These are phyloP conservation scores for Leptographium lundbergii DNA, from an alignment of 2,329 filamentous ascomycete genomes.

Conservation along the genomic window DNA sequence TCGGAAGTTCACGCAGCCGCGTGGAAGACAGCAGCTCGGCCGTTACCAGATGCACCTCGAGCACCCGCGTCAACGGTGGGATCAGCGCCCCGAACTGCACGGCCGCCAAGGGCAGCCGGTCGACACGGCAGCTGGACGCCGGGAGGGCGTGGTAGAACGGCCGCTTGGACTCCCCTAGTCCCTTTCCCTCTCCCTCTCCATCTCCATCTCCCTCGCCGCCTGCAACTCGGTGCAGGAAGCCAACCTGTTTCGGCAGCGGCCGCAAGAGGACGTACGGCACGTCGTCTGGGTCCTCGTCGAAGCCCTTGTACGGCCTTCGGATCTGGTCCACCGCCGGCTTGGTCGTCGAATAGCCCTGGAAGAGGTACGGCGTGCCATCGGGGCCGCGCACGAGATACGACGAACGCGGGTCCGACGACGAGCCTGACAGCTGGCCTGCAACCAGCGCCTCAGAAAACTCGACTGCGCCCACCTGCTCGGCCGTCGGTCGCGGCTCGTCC, in stretches of 20 bases:
- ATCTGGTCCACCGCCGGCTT: conserved; percentile 32
- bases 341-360: conserved; percentile 24
- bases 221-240: conserved; percentile 39
- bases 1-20: conserved; percentile 36
- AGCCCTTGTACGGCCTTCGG: conserved; percentile 22
- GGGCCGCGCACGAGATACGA: conserved; percentile 28
- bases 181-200: not conserved
- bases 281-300: conserved; percentile 27
- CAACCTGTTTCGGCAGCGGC: conserved; percentile 40
- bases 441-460: conserved; percentile 12
- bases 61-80: conserved; percentile 58
- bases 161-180: not conserved
- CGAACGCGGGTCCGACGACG: not conserved
- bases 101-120: conserved; percentile 30
- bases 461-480: conserved; percentile 18
- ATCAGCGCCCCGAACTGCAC: conserved; percentile 48
- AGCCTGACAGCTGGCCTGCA: not conserved
- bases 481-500: conserved; percentile 13
- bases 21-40: conserved; percentile 40
- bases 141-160: conserved; percentile 33
- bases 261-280: conserved; percentile 34
- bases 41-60: conserved; percentile 54
- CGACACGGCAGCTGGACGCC: conserved; percentile 33
- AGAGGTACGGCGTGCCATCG: conserved; percentile 25
- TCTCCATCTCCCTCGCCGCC: conserved; percentile 5